Conservation (phyloP, 1,284 basidiomycete species). For the Coniferiporia sulphurascens region DNA sequence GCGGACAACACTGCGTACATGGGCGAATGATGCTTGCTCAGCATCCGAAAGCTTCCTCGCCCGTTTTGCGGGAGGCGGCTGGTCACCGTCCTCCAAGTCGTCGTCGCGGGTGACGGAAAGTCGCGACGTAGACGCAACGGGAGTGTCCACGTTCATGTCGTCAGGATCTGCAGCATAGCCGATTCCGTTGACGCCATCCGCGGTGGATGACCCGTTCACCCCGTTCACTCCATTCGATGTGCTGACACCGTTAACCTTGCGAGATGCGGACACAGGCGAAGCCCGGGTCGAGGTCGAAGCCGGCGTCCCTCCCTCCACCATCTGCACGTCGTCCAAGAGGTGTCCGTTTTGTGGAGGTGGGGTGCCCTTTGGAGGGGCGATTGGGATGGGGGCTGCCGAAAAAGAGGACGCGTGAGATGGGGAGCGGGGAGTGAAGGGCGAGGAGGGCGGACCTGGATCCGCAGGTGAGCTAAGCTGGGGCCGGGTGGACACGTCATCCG, state of each 20-base stretch:
- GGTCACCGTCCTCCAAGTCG: conserved; percentile 42
- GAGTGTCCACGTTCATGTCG: conserved; percentile 10
- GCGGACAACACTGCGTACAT: conserved; percentile 51
- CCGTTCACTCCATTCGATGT: conserved; percentile 11
- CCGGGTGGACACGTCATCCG: conserved; percentile 40
- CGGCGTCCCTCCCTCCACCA: conserved; percentile 30
- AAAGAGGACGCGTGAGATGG: background rate
- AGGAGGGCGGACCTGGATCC: conserved; percentile 45
- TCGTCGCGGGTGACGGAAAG: background rate
- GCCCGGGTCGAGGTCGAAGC: conserved; percentile 25
- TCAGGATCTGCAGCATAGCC: conserved; percentile 3
- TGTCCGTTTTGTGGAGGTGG: conserved; percentile 45
- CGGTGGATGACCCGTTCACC: conserved; percentile 1
- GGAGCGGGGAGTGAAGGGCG: conserved; percentile 20
- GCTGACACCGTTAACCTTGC: background rate
- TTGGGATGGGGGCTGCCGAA: conserved; percentile 38
- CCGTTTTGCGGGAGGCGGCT: conserved; percentile 68
- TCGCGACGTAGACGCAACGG: conserved; percentile 12
- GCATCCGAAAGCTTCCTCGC: conserved; percentile 50
- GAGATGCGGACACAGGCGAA: conserved; percentile 1
- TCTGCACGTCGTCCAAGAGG: conserved; percentile 47
- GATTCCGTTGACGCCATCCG: conserved; percentile 5
- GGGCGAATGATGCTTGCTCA: conserved; percentile 48
- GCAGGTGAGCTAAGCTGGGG: conserved; percentile 39
- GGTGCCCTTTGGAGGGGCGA: conserved; percentile 41